Conservation (phyloP, 2,329 filamentous ascomycete genomes). For the Boeremia exigua region DNA sequence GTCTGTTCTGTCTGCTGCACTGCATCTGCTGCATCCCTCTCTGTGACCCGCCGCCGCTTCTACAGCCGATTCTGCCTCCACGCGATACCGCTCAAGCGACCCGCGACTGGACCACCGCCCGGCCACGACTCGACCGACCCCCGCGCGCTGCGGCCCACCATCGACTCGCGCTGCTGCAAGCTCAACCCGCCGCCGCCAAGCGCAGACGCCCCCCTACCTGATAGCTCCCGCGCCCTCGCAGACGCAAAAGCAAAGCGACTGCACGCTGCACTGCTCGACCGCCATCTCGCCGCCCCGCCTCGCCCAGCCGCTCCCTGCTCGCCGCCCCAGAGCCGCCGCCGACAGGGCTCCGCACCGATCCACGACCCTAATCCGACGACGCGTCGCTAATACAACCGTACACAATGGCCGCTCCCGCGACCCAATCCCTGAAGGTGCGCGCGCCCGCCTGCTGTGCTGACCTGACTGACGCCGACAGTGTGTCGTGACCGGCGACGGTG, state of each 20-base stretch:
- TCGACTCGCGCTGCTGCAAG: conserved; percentile 30
- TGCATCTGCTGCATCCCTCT: not conserved
- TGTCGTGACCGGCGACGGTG: conserved; percentile 98
- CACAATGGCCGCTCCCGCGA: conserved; percentile 78
- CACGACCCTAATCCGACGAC: conserved; percentile 34
- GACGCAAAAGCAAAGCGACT: conserved; percentile 20
- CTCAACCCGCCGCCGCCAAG: conserved; percentile 38
- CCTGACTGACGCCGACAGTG: conserved; percentile 3
- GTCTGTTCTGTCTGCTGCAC: not conserved
- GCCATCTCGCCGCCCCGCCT: conserved; percentile 19
- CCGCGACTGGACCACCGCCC: conserved; percentile 3
- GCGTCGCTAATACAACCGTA: conserved; percentile 17
- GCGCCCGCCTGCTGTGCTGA: not conserved
- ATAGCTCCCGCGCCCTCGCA: conserved; percentile 31
- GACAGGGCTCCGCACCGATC: conserved; percentile 29
- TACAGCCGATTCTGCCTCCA: too few relatives aligned
- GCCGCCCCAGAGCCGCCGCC: conserved; percentile 18
- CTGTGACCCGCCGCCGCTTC: not conserved
- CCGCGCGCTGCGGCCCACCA: conserved; percentile 11
- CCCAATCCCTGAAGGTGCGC: conserved; percentile 87
- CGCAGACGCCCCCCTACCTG: conserved; percentile 37
- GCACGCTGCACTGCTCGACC: not conserved
- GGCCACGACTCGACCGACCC: conserved; percentile 24
- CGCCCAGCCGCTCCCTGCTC: conserved; percentile 4
- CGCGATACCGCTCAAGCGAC: too few relatives aligned